phyloP scores from a whole-genome alignment of 495 filamentous ascomycete species.

The Lophiostoma macrostomum region DNA sequence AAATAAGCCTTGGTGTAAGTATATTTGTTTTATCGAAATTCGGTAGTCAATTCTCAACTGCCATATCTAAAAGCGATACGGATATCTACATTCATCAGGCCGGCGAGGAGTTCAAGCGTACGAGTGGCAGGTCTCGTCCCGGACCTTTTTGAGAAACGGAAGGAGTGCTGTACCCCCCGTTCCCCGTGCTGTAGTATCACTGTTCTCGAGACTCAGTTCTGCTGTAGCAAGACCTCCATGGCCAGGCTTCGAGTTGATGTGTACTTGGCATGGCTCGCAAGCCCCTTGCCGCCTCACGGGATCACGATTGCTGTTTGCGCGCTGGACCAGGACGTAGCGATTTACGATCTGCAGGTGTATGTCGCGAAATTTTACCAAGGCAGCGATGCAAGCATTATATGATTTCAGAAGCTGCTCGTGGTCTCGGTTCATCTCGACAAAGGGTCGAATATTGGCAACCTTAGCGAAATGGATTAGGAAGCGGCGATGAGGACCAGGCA shows the following conservation, averaged over 20 bases:
- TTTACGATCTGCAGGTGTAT: constrained; percentile 38
- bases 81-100: too few relatives aligned
- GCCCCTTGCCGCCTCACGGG: constrained; percentile 15
- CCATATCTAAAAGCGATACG: too few relatives aligned
- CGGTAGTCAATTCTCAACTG: too few relatives aligned
- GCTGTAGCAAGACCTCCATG: constrained; percentile 8
- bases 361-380: constrained; percentile 32
- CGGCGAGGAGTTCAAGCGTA: too few relatives aligned
- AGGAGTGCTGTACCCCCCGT: constrained; percentile 38
- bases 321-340: too few relatives aligned
- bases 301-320: too few relatives aligned
- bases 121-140: constrained; percentile 20
- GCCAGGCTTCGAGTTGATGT: constrained; percentile 24
- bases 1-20: too few relatives aligned
- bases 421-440: neutral
- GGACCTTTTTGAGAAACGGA: constrained; percentile 29
- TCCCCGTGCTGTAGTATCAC: too few relatives aligned
- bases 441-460: constrained; percentile 21
- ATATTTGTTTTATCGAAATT: too few relatives aligned
- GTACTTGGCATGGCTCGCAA: constrained; percentile 16
- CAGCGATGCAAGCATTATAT: constrained; percentile 29
- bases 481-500: constrained; percentile 35
- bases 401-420: constrained; percentile 13
- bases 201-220: constrained; percentile 16
- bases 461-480: constrained; percentile 32